A percentile compares a stretch with the other conserved stretches of the same genome.
Evolutionary conservation across 495 filamentous ascomycete species (phyloP).

Genomic region (Talaromyces thailandensis): DNA sequence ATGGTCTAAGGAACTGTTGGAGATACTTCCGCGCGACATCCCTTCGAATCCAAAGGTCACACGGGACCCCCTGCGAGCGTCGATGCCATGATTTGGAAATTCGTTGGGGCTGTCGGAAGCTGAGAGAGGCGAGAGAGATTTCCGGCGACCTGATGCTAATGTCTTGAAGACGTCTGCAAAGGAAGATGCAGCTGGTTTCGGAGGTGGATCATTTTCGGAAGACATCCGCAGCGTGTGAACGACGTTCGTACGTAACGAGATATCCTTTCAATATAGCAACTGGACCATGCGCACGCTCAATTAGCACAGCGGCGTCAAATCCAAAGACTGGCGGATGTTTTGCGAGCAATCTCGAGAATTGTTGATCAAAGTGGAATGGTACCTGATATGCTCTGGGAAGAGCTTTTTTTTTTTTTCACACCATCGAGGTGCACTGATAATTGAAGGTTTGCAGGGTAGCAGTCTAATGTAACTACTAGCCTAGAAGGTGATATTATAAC

Average conservation of each 20-base stretch:
- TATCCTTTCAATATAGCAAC: slow-evolving; percentile 8
- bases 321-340: background rate
- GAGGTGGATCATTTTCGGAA: slow-evolving; percentile 37
- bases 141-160: slow-evolving; percentile 30
- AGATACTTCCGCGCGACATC: slow-evolving; percentile 38
- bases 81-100: slow-evolving; percentile 19
- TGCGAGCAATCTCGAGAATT: background rate
- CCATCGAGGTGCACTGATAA: background rate
- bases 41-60: slow-evolving; percentile 25
- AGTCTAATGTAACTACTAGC: slow-evolving; percentile 3
- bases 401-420: background rate
- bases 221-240: slow-evolving; percentile 25
- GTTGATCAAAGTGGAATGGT: background rate
- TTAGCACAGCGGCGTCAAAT: background rate
- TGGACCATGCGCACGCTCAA: background rate
- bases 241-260: background rate
- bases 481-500: background rate
- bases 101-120: slow-evolving; percentile 26
- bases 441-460: background rate
- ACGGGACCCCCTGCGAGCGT: slow-evolving; percentile 23
- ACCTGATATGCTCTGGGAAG: background rate
- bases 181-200: slow-evolving; percentile 30
- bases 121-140: slow-evolving; percentile 30
- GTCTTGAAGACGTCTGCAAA: slow-evolving; percentile 40
- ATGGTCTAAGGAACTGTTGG: slow-evolving; percentile 36